These are phyloP conservation scores for Ceratonia siliqua DNA, from an alignment of 306 rosid genomes.

Conservation along the genomic window DNA sequence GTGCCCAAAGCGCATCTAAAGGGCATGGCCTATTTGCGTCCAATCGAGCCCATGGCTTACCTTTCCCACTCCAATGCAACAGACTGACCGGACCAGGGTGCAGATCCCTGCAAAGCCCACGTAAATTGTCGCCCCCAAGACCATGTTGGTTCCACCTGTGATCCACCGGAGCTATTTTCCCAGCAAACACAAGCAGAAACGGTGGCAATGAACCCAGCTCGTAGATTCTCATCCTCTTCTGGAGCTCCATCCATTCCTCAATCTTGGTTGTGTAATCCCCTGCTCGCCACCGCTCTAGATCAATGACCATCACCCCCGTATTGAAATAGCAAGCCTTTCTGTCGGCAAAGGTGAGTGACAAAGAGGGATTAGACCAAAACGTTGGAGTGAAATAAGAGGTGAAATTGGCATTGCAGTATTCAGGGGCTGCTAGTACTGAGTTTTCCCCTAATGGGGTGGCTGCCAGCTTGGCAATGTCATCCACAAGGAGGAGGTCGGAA, in stretches of 20 bases:
- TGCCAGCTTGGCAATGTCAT: constrained; percentile 84
- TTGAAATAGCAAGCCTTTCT: constrained; percentile 79
- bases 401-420: constrained; percentile 95
- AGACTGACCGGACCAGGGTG: constrained; percentile 91
- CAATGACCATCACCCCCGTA: constrained; percentile 97
- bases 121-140: constrained; percentile 81
- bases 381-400: constrained; percentile 72
- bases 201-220: constrained; percentile 87
- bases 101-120: constrained; percentile 74
- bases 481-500: constrained; percentile 85
- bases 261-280: constrained; percentile 73
- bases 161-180: constrained; percentile 70
- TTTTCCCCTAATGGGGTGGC: constrained; percentile 46
- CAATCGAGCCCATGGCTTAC: constrained; percentile 89
- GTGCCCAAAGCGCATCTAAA: constrained; percentile 92
- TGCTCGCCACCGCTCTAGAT: constrained; percentile 72
- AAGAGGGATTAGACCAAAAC: constrained; percentile 84
- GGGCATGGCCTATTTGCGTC: constrained; percentile 92
- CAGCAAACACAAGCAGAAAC: constrained; percentile 78
- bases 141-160: constrained; percentile 97
- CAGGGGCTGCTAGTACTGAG: constrained; percentile 78
- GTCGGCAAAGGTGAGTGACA: constrained; percentile 65
- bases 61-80: constrained; percentile 99
- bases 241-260: constrained; percentile 97
- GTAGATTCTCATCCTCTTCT: constrained; percentile 83